A percentile compares a stretch with the other conserved stretches of the same genome.
These are phyloP conservation scores for Saposhnikovia divaricata DNA, from an alignment of 129 eudicot genomes.

Conservation along the genomic window DNA sequence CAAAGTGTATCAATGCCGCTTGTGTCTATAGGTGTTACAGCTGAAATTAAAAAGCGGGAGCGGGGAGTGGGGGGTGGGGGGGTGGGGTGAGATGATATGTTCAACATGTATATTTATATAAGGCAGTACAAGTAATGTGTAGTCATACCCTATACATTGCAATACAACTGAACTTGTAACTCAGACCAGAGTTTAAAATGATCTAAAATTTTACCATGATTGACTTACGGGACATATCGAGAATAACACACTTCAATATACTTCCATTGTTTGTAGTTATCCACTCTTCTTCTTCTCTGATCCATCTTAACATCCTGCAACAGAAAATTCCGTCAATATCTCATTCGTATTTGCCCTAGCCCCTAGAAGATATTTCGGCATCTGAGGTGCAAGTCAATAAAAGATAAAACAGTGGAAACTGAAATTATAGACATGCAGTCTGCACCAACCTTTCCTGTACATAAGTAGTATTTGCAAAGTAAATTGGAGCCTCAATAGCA, in stretches of 20 bases:
- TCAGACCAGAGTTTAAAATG: not conserved
- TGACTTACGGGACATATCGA: slow-evolving; percentile 80
- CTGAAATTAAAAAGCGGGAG: slow-evolving; percentile 32
- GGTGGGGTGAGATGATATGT: not conserved
- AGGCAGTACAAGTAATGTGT: not conserved
- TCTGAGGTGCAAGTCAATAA: not conserved
- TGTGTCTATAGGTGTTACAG: slow-evolving; percentile 96
- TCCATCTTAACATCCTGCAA: slow-evolving; percentile 82
- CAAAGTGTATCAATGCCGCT: slow-evolving; percentile 10
- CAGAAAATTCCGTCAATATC: not conserved
- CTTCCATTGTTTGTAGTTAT: slow-evolving; percentile 38
- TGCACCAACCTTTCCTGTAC: slow-evolving; percentile 72
- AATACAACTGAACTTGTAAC: not conserved
- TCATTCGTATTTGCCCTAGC: not conserved
- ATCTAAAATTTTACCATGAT: not conserved
- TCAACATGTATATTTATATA: not conserved
- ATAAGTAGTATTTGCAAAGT: slow-evolving; percentile 82
- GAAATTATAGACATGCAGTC: not conserved
- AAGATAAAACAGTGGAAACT: not conserved
- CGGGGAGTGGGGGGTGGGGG: not conserved
- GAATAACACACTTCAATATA: slow-evolving; percentile 55
- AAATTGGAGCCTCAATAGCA: slow-evolving; percentile 80
- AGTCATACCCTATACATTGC: not conserved
- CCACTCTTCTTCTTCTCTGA: slow-evolving; percentile 90
- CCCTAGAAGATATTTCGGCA: not conserved